These are phyloP conservation scores for Suillus alpinus DNA, from an alignment of 768 basidiomycete species.

Conservation along the genomic window DNA sequence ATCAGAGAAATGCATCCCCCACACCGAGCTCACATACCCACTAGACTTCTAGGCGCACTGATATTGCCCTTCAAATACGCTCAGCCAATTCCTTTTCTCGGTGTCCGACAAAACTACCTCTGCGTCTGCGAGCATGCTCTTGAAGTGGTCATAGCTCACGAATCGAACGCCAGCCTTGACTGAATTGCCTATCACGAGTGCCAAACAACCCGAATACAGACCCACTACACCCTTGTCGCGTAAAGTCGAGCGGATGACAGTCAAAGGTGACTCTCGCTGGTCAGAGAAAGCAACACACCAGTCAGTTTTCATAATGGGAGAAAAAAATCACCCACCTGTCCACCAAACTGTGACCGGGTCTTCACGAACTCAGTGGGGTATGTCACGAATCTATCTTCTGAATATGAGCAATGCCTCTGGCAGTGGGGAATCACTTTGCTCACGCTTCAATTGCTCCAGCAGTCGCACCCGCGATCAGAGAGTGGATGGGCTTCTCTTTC, in stretches of 20 bases:
- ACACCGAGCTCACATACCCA: slow-evolving; percentile 49
- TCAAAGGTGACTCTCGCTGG: slow-evolving; percentile 66
- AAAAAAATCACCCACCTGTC: slow-evolving; percentile 46
- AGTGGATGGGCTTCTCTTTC: slow-evolving; percentile 82
- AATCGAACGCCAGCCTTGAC: slow-evolving; percentile 96
- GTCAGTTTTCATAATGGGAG: not conserved
- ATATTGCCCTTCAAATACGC: slow-evolving; percentile 72
- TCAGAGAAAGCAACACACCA: not conserved
- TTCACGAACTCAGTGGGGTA: slow-evolving; percentile 93
- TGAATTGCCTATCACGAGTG: slow-evolving; percentile 88
- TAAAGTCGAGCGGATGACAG: slow-evolving; percentile 74
- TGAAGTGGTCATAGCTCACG: slow-evolving; percentile 92
- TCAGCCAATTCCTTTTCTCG: not conserved
- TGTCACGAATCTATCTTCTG: slow-evolving; percentile 66
- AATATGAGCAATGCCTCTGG: slow-evolving; percentile 18
- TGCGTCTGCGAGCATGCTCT: slow-evolving; percentile 74
- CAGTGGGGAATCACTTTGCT: slow-evolving; percentile 24
- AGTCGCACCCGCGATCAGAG: slow-evolving; percentile 85
- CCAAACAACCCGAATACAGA: slow-evolving; percentile 90
- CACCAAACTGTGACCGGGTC: slow-evolving; percentile 89
- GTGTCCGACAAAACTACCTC: slow-evolving; percentile 47
- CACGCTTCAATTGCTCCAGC: slow-evolving; percentile 94
- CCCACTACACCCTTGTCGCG: slow-evolving; percentile 74
- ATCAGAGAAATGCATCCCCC: not conserved
- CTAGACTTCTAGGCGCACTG: slow-evolving; percentile 76